Percentiles rank a stretch among this genome's conserved stretches.
Conservation (phyloP, 78 protist species). For the Thecamonas trahens region DNA sequence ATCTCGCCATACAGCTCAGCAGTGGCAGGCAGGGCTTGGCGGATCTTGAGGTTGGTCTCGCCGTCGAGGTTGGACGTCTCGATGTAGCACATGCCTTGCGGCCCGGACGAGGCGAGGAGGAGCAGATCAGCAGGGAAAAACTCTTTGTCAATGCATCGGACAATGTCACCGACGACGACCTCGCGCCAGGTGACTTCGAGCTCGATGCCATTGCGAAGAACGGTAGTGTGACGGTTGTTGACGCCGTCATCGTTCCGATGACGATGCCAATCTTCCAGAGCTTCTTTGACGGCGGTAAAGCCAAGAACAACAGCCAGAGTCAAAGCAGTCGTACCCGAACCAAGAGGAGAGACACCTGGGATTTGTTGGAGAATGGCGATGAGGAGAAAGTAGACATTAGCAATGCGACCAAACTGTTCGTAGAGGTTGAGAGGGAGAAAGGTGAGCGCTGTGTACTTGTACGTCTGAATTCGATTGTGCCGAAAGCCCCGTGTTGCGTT, state of each 20-base stretch:
- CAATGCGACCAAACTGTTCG: conserved; percentile 60
- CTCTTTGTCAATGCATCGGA: conserved; percentile 15
- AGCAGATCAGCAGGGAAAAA: conserved; percentile 9
- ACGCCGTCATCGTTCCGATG: conserved; percentile 2
- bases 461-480: too few species aligned
- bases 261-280: conserved; percentile 66
- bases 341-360: conserved; percentile 59
- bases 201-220: background rate
- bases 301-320: conserved; percentile 68
- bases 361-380: conserved; percentile 57
- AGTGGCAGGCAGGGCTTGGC: background rate
- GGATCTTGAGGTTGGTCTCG: conserved; percentile 34
- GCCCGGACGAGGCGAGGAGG: background rate
- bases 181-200: background rate
- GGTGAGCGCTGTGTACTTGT: conserved; percentile 45
- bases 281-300: conserved; percentile 65
- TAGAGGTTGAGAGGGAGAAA: conserved; percentile 58
- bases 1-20: background rate
- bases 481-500: too few species aligned
- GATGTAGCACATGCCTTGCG: conserved; percentile 70
- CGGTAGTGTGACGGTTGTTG: too few species aligned
- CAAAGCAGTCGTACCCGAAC: conserved; percentile 55
- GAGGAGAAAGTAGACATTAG: conserved; percentile 74
- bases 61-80: conserved; percentile 93
- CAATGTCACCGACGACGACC: conserved; percentile 57